Evolutionary conservation across 257 asterid species (phyloP), one percentile per base, ranked within the genome.

Genomic region (Penstemon davidsonii): DNA sequence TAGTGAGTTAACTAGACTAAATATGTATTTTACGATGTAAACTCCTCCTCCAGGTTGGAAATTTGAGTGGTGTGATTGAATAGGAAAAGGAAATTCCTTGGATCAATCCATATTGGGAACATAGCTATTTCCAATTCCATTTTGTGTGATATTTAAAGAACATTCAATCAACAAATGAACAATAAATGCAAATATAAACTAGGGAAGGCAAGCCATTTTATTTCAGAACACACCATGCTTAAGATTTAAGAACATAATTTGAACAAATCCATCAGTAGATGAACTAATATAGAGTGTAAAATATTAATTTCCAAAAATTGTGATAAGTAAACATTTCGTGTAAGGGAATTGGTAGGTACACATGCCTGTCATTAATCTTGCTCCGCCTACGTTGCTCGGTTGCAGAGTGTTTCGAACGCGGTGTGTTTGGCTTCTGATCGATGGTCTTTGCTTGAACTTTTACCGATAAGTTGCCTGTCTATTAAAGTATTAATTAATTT

Each of bases 311-410:
- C 8, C 11, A 41, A 39, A 61, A 41, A 42, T 60, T 67, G 13
- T 45, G 50, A 42, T 63, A 45, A 71, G 18, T 12, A 3, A 8
- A 36, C 4, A 55, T 13, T 25, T 55, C 12, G 12, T 49, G 60
- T 19, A 52, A 25, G 33, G 33, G 33, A 25, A 3, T 12, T 18
- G 44, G 44, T 50, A 63, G 43, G 15, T 43, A 62, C 70, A 68
- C 88, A 59, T 87, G 84, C 99, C 99, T 88, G 87, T 94, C 98
- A 77, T 94, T 94, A 72, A 94, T 94, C 82, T 94, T 94, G 88
- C 99, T 82, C 81, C 99, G 86, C 79, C 99, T 81, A n/a, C 99
- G 96, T 64, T 94, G 98, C 79, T 94, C 99, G 36, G 99, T 94
- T 70, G 97, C 99, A 3, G 99, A 94, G 87, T 94, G 99, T 73